Evolutionary conservation across 2,329 filamentous ascomycete genomes (phyloP), one percentile per base, ranked within the genome.

Genomic region (Sarocladiaceae sp.): DNA sequence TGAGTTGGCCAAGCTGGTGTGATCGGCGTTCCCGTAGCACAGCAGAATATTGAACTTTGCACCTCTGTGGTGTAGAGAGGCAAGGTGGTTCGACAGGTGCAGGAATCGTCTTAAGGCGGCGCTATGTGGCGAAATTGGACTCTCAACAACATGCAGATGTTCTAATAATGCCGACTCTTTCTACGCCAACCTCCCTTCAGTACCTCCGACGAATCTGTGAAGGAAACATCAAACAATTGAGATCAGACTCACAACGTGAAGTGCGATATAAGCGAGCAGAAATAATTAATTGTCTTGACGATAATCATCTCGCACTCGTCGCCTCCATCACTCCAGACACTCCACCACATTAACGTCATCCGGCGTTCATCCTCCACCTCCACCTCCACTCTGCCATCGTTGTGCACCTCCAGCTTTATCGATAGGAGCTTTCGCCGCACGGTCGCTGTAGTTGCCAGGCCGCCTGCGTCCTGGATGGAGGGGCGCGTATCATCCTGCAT

Each of bases 401-500:
- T 33, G 10, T 33, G 29, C 26, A 12, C 12, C 26, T 33, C 7
- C n/a, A 5, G 22, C 40, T 20, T 48, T 48, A 48, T 48, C 44
- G 44, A 48, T 48, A 48, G 44, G 33, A 48, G 44, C 44, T 48
- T 28, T 28, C 40, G 28, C 26, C 28, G 44, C 37, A 20, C 28
- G n/a, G n/a, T n/a, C n/a, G n/a, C n/a, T n/a, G n/a, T n/a, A 31
- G 44, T 48, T 48, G 44, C 44, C 33, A n/a, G 44, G 44, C 25
- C 44, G 26, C 44, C 44, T 33, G 12, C 26, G 15, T 12, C 15
- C 3, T 33, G 25, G 44, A 48, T 48, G 44, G 44, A 48, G 44
- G 44, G 44, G 44, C 44, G 26, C 44, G 44, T 33, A 46, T 46
- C 40, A 48, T 48, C 44, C 44, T 48, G 44, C 44, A 48, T 48